Percentiles rank a stretch among this genome's conserved stretches.
These are phyloP conservation scores for Syncephalastrum sp. DNA, from an alignment of 371 early-diverging fungal genomes.

Conservation along the genomic window DNA sequence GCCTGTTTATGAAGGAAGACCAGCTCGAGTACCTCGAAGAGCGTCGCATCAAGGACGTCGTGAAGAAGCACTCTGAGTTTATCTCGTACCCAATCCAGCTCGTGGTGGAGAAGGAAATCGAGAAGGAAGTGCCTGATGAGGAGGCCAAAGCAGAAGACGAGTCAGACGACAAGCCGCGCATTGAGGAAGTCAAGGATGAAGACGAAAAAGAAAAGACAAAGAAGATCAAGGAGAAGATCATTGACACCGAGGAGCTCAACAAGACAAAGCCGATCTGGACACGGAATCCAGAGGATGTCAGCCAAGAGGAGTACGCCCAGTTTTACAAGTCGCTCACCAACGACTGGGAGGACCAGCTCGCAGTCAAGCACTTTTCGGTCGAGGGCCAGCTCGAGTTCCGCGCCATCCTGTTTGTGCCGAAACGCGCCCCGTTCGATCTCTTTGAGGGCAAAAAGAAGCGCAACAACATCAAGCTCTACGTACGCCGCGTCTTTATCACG, in stretches of 20 bases:
- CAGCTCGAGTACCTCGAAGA: constrained; percentile 62
- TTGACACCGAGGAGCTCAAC: constrained; percentile 58
- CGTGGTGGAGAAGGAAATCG: constrained; percentile 51
- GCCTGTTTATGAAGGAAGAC: constrained; percentile 79
- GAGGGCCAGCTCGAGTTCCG: constrained; percentile 85
- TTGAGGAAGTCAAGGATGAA: constrained; percentile 52
- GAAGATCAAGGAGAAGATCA: constrained; percentile 60
- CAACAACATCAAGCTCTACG: constrained; percentile 83
- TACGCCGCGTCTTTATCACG: constrained; percentile 86
- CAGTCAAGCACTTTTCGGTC: constrained; percentile 73
- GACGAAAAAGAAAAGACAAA: constrained; percentile 75
- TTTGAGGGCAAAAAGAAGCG: constrained; percentile 64
- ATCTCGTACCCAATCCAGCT: constrained; percentile 65
- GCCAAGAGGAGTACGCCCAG: constrained; percentile 70
- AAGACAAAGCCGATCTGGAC: constrained; percentile 85
- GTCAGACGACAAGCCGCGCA: constrained; percentile 57
- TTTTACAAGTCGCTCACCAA: constrained; percentile 84
- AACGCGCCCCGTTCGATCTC: constrained; percentile 63
- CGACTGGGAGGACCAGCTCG: constrained; percentile 68
- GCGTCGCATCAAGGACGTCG: constrained; percentile 56
- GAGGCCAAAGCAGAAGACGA: constrained; percentile 42
- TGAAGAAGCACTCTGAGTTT: constrained; percentile 84
- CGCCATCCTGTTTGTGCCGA: constrained; percentile 77
- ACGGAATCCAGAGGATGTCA: constrained; percentile 70
- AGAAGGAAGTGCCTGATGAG: constrained; percentile 89